Conservation (phyloP, 1,139 yeast species). For the Taphrina pruni region DNA sequence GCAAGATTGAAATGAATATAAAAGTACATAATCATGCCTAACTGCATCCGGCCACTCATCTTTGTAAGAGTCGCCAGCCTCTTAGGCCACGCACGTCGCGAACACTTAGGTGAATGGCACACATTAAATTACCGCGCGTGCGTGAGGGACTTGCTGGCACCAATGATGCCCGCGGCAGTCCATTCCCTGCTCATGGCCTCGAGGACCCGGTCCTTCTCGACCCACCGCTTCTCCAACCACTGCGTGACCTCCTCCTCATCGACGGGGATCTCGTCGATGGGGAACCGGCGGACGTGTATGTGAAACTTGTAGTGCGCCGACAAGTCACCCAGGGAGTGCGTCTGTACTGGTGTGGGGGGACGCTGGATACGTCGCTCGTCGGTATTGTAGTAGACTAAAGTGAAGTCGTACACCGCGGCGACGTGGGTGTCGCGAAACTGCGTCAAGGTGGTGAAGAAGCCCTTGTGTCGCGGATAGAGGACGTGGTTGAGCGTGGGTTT, state of each 20-base stretch:
- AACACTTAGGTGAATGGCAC: too few species aligned
- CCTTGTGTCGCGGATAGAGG: constrained; percentile 55
- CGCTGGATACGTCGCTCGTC: constrained; percentile 53
- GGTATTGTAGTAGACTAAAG: constrained; percentile 54
- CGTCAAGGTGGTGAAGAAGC: constrained; percentile 50
- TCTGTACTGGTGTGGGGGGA: constrained; percentile 63
- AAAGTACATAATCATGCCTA: neutral
- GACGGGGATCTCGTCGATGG: constrained; percentile 51
- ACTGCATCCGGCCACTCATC: neutral
- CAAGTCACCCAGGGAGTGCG: constrained; percentile 57
- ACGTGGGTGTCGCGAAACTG: constrained; percentile 48
- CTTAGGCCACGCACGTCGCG: neutral
- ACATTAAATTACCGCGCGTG: too few species aligned
- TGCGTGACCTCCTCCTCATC: constrained; percentile 45
- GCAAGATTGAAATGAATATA: neutral
- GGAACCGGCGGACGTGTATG: constrained; percentile 59
- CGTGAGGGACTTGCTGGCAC: constrained; percentile 5
- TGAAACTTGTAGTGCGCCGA: constrained; percentile 55
- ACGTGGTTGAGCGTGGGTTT: constrained; percentile 60
- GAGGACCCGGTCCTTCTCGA: constrained; percentile 46
- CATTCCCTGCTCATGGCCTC: constrained; percentile 26
- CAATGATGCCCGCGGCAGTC: constrained; percentile 25
- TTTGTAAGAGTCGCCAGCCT: too few species aligned
- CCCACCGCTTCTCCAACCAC: constrained; percentile 50
- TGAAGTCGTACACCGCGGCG: constrained; percentile 56